phyloP scores from a whole-genome alignment of 2,329 filamentous ascomycete species.

The Incumbomyces lentus region DNA sequence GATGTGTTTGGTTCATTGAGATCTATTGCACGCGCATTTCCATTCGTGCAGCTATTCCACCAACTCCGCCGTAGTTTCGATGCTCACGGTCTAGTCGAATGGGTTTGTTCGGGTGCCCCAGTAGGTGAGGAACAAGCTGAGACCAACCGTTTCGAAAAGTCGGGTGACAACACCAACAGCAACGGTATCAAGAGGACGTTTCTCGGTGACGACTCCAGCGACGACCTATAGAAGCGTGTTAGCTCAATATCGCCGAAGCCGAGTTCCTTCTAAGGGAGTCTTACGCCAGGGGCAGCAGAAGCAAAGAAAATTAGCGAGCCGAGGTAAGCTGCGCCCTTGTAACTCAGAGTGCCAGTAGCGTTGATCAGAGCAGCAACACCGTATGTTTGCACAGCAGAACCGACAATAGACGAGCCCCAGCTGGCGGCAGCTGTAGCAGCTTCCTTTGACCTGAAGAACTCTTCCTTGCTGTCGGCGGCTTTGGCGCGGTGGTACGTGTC shows the following conservation, averaged over 20 bases:
- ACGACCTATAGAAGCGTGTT: constrained; percentile 52
- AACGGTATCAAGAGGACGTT: constrained; percentile 81
- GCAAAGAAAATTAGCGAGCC: constrained; percentile 86
- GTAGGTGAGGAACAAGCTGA: constrained; percentile 88
- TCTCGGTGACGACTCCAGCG: constrained; percentile 78
- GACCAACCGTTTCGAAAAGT: constrained; percentile 82
- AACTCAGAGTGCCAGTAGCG: constrained; percentile 85
- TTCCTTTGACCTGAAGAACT: constrained; percentile 91
- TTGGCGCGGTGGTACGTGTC: constrained; percentile 90
- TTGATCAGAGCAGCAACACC: constrained; percentile 86
- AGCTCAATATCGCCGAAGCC: no score
- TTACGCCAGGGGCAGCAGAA: constrained; percentile 32
- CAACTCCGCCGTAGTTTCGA: constrained; percentile 3
- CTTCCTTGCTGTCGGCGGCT: constrained; percentile 85
- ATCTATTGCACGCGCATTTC: constrained; percentile 1
- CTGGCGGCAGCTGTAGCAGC: constrained; percentile 75
- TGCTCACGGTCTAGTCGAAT: constrained; percentile 52
- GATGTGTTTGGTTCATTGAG: not conserved
- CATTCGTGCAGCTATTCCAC: not conserved
- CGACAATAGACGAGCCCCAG: constrained; percentile 82
- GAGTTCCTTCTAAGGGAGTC: not conserved
- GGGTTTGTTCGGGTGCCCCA: constrained; percentile 95
- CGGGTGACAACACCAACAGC: constrained; percentile 76
- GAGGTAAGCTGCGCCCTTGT: constrained; percentile 94
- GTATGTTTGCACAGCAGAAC: constrained; percentile 80